A percentile compares a stretch with the other conserved stretches of the same genome.
phyloP scores from a whole-genome alignment of 352 stramenopile species.

The Phytophthora kernoviae region DNA sequence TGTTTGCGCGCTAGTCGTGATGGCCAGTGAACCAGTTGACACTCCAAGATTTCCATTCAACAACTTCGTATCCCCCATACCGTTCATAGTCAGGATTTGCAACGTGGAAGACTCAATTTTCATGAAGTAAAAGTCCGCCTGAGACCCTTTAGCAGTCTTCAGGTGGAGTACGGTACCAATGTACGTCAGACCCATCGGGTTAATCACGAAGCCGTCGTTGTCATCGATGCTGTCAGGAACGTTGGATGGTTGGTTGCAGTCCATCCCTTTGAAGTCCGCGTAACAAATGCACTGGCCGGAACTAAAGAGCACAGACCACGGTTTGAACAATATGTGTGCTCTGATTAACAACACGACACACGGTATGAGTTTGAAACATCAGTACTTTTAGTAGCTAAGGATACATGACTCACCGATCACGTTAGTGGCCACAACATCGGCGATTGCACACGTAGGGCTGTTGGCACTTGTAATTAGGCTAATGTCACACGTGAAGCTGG shows the following conservation, averaged over 20 bases:
- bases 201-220: constrained; percentile 74
- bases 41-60: constrained; percentile 55
- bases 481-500: constrained; percentile 80
- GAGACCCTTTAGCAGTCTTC: constrained; percentile 55
- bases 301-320: constrained; percentile 74
- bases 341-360: constrained; percentile 29
- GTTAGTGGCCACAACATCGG: constrained; percentile 55
- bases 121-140: constrained; percentile 72
- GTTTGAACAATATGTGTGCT: constrained; percentile 83
- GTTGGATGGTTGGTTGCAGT: constrained; percentile 74
- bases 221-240: constrained; percentile 70
- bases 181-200: constrained; percentile 59
- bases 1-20: constrained; percentile 28
- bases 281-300: constrained; percentile 76
- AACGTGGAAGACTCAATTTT: constrained; percentile 51
- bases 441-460: constrained; percentile 66
- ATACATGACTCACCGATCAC: constrained; percentile 47
- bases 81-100: constrained; percentile 61
- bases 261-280: constrained; percentile 70
- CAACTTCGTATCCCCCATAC: constrained; percentile 53
- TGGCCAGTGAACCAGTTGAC: constrained; percentile 54
- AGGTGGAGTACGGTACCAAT: constrained; percentile 66
- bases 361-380: not conserved
- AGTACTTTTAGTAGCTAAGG: not conserved
- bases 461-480: constrained; percentile 50